These are phyloP conservation scores for Apiotrichum sp. DNA, from an alignment of 1,284 basidiomycete species.

Conservation along the genomic window DNA sequence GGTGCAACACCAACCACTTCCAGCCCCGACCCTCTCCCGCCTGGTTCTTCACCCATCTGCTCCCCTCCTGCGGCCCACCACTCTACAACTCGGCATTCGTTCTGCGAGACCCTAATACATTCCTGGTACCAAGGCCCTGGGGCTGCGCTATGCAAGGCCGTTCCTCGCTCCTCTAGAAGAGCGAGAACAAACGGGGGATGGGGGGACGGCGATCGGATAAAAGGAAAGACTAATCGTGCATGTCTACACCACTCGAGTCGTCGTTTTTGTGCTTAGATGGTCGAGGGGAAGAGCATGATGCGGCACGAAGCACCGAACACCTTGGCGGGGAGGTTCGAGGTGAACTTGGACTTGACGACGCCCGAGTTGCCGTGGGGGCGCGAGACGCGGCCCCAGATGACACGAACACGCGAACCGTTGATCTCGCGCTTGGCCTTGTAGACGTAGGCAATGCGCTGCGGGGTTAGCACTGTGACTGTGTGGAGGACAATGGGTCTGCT, in stretches of 20 bases:
- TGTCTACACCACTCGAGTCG: conserved; percentile 1
- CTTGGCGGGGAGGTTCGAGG: conserved; percentile 89
- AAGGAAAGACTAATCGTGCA: not conserved
- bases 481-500: too few relatives aligned
- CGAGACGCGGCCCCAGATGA: conserved; percentile 95
- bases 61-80: too few relatives aligned
- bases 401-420: conserved; percentile 85
- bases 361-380: conserved; percentile 91
- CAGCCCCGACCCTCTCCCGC: too few relatives aligned
- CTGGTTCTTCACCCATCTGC: too few relatives aligned
- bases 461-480: conserved; percentile 6
- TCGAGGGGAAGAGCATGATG: conserved; percentile 55
- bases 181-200: not conserved
- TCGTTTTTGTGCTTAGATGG: conserved; percentile 36
- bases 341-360: conserved; percentile 97
- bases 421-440: conserved; percentile 93
- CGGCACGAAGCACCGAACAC: conserved; percentile 92
- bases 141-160: conserved; percentile 21
- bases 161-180: conserved; percentile 1
- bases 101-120: conserved; percentile 25
- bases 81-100: not conserved
- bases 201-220: not conserved
- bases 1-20: too few relatives aligned
- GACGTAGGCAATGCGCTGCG: conserved; percentile 89
- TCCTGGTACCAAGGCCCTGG: conserved; percentile 21